Conservation (phyloP, 176 grass and related monocot genomes). For the Phoenix dactylifera region DNA sequence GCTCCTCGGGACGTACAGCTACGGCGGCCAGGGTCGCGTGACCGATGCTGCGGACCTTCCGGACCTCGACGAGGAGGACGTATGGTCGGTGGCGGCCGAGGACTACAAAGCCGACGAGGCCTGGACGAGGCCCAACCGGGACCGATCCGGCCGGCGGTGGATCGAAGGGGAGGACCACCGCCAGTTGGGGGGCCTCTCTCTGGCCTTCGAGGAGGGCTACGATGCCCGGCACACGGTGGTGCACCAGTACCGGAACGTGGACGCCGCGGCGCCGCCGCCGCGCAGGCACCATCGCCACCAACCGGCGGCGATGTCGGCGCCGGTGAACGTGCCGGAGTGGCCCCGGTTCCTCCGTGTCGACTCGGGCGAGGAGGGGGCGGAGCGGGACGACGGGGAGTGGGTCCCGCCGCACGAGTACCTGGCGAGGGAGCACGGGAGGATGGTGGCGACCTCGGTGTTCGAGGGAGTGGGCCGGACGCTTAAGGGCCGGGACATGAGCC, state of each 20-base stretch:
- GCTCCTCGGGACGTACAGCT: conserved; percentile 45
- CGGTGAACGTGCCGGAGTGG: conserved; percentile 58
- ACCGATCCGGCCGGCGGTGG: neutral
- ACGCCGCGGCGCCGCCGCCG: conserved; percentile 11
- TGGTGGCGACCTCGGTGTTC: conserved; percentile 51
- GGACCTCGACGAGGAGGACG: conserved; percentile 60
- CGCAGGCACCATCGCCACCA: neutral
- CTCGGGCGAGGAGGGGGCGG: conserved; percentile 8
- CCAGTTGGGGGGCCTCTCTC: conserved; percentile 14
- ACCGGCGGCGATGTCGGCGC: conserved; percentile 46
- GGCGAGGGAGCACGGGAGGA: conserved; percentile 41
- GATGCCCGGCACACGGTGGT: too few relatives aligned
- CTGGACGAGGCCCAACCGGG: neutral
- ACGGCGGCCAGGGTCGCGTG: conserved; percentile 16
- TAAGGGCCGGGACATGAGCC: conserved; percentile 77
- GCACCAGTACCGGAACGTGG: conserved; percentile 2
- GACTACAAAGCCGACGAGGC: neutral
- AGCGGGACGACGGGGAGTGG: conserved; percentile 9
- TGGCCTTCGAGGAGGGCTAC: conserved; percentile 2
- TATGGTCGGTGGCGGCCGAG: conserved; percentile 41
- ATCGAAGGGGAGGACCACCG: conserved; percentile 8
- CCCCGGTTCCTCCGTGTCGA: conserved; percentile 12
- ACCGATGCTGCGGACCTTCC: conserved; percentile 29
- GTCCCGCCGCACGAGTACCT: conserved; percentile 71
- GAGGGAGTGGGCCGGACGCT: conserved; percentile 83